Evolutionary conservation across 805 yeast species (phyloP), one percentile per base, ranked within the genome.

Genomic region (Starmerella etchellsii): DNA sequence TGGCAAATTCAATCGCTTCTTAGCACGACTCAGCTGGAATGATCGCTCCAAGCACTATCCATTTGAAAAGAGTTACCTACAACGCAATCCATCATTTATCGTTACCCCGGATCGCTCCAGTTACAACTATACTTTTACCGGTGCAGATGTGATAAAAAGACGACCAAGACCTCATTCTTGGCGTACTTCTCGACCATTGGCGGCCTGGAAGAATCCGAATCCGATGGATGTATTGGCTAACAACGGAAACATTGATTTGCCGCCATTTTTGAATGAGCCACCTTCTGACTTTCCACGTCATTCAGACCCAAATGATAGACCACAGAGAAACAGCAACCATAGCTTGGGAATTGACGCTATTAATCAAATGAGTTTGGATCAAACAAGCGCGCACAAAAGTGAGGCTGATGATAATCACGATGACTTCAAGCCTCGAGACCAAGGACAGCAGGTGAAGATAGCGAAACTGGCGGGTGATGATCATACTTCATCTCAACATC

Each of bases 31-130:
- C 8, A 33, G 31, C 22, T 44, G 50, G 44, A 42, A 37, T 16
- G 22, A 23, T 11, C 43, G 48, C 11, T 26, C 37, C 7, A 34
- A 31, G 31, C 26, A 27, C 13, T 50, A 46, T 31, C 18, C 32
- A 3, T 53, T 49, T 34, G 28, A 45, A 20, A 34, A 37, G 21
- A 16, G 26, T 13, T 42, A 39, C 30, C 37, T 46, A 23, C 44
- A 42, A 18, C 41, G 54, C 15, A 46, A 52, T 28, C 48, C 53
- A 0, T 43, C 52, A 13, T 50, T 47, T 19, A 42, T 49, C 3
- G 42, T 52, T 27, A 44, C 50, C 3, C 54, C 57, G 10, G 53
- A 52, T 21, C 27, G 35, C 2, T 45, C 52, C 9, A 36, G 41
- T 15, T 38, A 39, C 31, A 37, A 41, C 15, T 49, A 50, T 34